Percentiles rank a stretch among this genome's conserved stretches.
Conservation (phyloP, 176 grass and related monocot species). For the Zoysia japonica region DNA sequence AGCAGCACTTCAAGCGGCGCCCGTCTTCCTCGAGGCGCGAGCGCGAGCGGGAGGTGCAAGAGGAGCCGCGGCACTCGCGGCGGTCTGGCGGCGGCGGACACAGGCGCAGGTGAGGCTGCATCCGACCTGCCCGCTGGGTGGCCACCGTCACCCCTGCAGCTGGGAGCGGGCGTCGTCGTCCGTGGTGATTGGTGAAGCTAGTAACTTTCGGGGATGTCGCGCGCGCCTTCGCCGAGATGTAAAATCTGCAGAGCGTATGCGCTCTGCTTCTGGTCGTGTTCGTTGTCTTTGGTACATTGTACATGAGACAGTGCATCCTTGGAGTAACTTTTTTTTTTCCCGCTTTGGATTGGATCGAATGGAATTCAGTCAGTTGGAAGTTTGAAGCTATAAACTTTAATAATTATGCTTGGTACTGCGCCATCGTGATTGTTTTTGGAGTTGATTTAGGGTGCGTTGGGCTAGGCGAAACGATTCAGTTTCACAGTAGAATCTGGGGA, state of each 20-base stretch:
- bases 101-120: constrained; percentile 41
- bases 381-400: neutral
- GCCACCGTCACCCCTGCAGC: neutral
- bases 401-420: neutral
- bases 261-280: neutral
- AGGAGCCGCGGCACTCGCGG: constrained; percentile 36
- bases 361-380: neutral
- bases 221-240: neutral
- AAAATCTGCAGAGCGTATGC: neutral
- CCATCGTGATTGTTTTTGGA: neutral
- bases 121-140: neutral
- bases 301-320: neutral
- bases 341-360: neutral
- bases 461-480: no score
- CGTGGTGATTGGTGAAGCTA: neutral
- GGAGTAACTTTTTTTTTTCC: neutral
- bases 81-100: constrained; percentile 21
- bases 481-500: no score
- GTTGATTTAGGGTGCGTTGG: no score
- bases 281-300: neutral
- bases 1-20: constrained; percentile 89
- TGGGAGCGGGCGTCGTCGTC: neutral
- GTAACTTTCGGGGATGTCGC: neutral
- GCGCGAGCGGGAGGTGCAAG: constrained; percentile 39
- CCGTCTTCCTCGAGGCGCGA: constrained; percentile 64